Conservation (phyloP, 2,329 filamentous ascomycete species). For the Pestalotiopsis sp. region DNA sequence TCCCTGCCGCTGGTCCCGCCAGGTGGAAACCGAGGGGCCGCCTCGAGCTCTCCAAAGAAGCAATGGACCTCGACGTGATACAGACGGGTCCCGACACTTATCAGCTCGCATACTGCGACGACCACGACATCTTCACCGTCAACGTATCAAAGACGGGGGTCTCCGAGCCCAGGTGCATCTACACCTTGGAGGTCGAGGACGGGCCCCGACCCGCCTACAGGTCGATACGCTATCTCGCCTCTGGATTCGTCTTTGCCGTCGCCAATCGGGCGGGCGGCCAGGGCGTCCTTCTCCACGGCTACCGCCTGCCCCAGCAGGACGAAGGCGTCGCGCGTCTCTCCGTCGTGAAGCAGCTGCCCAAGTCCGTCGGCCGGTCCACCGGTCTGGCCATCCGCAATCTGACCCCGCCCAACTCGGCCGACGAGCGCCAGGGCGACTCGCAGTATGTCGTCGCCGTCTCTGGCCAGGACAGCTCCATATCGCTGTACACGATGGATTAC, state of each 20-base stretch:
- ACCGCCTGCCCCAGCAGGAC: constrained; percentile 50
- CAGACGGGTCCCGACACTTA: constrained; percentile 66
- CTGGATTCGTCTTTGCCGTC: constrained; percentile 59
- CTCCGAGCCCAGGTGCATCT: constrained; percentile 56
- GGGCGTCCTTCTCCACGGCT: constrained; percentile 59
- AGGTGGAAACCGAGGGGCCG: constrained; percentile 52
- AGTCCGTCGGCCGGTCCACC: constrained; percentile 72
- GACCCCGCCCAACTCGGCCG: constrained; percentile 53
- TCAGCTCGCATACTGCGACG: constrained; percentile 77
- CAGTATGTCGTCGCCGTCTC: constrained; percentile 84
- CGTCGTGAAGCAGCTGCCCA: constrained; percentile 61
- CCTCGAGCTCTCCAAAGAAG: constrained; percentile 57
- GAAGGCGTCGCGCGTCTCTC: constrained; percentile 51
- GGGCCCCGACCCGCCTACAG: constrained; percentile 56
- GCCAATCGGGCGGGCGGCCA: constrained; percentile 62
- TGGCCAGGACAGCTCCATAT: constrained; percentile 78
- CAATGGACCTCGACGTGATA: constrained; percentile 71
- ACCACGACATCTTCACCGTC: constrained; percentile 72
- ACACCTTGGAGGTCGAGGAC: constrained; percentile 54
- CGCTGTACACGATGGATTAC: constrained; percentile 78
- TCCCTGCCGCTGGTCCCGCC: constrained; percentile 56
- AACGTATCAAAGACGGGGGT: constrained; percentile 45
- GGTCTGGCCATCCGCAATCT: constrained; percentile 78
- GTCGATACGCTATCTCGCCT: constrained; percentile 60
- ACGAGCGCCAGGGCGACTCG: constrained; percentile 59